Conservation (phyloP, 1,139 yeast species). For the Debaryomyces robertsiae region DNA sequence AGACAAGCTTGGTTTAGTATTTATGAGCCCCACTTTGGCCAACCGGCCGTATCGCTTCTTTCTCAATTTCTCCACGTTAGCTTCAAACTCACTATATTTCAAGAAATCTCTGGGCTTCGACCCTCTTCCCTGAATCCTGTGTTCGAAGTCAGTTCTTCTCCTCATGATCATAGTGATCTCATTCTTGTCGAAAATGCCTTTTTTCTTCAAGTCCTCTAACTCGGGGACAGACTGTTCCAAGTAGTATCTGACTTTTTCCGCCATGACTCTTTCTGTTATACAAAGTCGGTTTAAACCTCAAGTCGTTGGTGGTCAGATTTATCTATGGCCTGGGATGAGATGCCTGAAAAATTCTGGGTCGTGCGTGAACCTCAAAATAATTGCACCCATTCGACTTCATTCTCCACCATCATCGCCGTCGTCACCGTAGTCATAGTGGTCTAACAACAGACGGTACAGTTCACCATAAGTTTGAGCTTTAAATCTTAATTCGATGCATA, state of each 20-base stretch:
- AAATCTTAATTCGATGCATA: no score
- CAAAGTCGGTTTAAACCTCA: no score
- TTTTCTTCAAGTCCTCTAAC: conserved; percentile 79
- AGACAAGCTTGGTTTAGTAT: conserved; percentile 62
- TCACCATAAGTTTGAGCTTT: no score
- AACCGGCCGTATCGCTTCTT: conserved; percentile 69
- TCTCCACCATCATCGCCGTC: no score
- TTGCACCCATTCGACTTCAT: neutral
- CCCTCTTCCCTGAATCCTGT: conserved; percentile 83
- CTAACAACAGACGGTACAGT: no score
- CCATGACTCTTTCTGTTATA: no score
- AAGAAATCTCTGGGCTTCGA: conserved; percentile 77
- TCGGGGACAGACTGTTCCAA: conserved; percentile 89
- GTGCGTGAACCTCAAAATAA: conserved; percentile 6
- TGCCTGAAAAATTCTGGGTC: conserved; percentile 12
- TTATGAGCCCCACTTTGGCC: conserved; percentile 51
- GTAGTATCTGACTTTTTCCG: conserved; percentile 75
- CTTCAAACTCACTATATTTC: conserved; percentile 80
- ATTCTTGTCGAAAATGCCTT: conserved; percentile 75
- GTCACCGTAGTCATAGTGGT: no score
- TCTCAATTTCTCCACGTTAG: conserved; percentile 76
- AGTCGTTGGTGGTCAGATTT: no score
- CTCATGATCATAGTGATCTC: conserved; percentile 89
- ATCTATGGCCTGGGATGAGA: conserved; percentile 16
- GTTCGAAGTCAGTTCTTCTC: conserved; percentile 94